These are phyloP conservation scores for Closterium sp. DNA, from an alignment of 139 green algal genomes.

Conservation along the genomic window DNA sequence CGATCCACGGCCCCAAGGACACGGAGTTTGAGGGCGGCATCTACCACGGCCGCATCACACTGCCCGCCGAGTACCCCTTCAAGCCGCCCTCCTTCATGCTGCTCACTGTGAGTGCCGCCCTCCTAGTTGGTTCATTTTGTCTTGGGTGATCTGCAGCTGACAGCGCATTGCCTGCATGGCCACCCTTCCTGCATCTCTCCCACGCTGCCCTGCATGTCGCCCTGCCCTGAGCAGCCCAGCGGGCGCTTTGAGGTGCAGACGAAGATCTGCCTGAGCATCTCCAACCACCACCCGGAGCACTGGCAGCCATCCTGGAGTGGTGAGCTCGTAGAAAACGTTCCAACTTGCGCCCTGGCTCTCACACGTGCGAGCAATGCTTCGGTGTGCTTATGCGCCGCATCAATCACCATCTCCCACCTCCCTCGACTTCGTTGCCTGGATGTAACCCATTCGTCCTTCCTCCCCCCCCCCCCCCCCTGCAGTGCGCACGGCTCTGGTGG, in stretches of 20 bases:
- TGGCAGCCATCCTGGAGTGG: constrained; percentile 95
- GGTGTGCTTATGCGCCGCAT: too few relatives aligned
- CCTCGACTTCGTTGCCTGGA: background rate
- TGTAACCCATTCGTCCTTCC: background rate
- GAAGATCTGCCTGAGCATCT: constrained; percentile 96
- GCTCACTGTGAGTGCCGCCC: constrained; percentile 70
- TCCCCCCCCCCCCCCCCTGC: background rate
- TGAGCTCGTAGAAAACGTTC: too few relatives aligned
- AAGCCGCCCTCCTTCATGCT: constrained; percentile 95
- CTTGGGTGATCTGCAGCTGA: too few relatives aligned
- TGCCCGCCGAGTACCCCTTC: constrained; percentile 97
- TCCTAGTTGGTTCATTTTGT: too few relatives aligned
- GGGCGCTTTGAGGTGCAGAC: constrained; percentile 89
- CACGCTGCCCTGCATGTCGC: too few relatives aligned
- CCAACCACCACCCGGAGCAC: constrained; percentile 90
- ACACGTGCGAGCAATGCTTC: too few relatives aligned
- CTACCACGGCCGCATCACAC: constrained; percentile 95
- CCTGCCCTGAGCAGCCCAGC: constrained; percentile 59
- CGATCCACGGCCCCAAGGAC: constrained; percentile 80
- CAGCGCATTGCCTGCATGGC: too few relatives aligned
- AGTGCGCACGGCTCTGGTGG: constrained; percentile 88
- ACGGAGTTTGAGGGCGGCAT: constrained; percentile 96
- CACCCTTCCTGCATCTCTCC: too few relatives aligned
- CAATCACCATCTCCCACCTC: background rate
- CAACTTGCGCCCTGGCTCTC: background rate